Percentiles rank a stretch among this genome's conserved stretches.
Conservation (phyloP, 768 basidiomycete species). For the Tulasnella sp. region DNA sequence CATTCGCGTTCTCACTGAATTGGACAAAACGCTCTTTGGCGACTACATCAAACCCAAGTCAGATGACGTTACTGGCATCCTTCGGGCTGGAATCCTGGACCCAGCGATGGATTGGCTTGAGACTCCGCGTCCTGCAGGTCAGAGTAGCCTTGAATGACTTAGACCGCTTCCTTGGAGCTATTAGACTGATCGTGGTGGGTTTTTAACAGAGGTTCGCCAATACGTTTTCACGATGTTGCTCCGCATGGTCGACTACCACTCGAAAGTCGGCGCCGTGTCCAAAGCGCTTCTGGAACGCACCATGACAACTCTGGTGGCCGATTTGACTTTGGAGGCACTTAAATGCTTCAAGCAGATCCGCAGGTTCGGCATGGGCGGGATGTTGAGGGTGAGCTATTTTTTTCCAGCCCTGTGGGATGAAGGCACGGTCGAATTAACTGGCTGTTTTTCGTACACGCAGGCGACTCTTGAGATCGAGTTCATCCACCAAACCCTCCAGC, state of each 20-base stretch:
- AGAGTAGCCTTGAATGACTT: constrained; percentile 29
- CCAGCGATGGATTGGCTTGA: constrained; percentile 89
- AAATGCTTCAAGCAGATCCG: constrained; percentile 83
- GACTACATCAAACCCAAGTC: constrained; percentile 81
- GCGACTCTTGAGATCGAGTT: constrained; percentile 99
- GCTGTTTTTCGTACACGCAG: constrained; percentile 39
- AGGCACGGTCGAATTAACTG: neutral
- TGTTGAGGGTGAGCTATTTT: constrained; percentile 72
- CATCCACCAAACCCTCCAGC: constrained; percentile 90
- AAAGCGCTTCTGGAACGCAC: constrained; percentile 78
- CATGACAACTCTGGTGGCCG: constrained; percentile 73
- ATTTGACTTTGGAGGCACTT: constrained; percentile 77
- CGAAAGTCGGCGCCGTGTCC: constrained; percentile 78
- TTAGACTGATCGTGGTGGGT: neutral
- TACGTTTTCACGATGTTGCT: constrained; percentile 91
- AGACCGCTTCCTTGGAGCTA: neutral
- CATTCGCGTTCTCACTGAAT: constrained; percentile 59
- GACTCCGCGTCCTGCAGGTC: constrained; percentile 87
- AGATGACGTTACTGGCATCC: constrained; percentile 57
- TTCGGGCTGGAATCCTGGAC: constrained; percentile 76
- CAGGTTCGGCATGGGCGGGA: constrained; percentile 95
- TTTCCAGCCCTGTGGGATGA: neutral
- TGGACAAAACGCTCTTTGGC: constrained; percentile 86
- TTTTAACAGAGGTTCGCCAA: constrained; percentile 78
- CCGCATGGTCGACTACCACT: constrained; percentile 85